Evolutionary conservation across 2,329 filamentous ascomycete genomes (phyloP).

Genomic region (Scleromitrula shiraiana): DNA sequence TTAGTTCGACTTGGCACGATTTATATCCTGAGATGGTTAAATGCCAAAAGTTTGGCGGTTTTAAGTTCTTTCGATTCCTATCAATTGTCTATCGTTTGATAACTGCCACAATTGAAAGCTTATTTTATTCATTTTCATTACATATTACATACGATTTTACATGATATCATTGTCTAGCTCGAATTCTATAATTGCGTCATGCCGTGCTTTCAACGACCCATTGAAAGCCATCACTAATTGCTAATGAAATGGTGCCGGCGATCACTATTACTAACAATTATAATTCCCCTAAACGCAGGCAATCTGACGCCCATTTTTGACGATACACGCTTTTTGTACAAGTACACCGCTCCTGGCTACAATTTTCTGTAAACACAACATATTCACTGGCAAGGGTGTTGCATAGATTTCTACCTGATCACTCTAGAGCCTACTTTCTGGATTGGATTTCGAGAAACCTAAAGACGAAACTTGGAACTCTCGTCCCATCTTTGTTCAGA

Average conservation of each 20-base stretch:
- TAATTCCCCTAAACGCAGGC: too few species aligned
- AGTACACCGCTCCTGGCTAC: conserved; percentile 1
- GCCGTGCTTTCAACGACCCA: neutral
- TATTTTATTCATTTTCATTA: neutral
- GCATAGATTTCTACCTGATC: neutral
- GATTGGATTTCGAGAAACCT: neutral
- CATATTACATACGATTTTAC: too few species aligned
- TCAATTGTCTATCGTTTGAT: neutral
- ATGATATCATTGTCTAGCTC: conserved; percentile 1
- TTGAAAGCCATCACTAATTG: too few species aligned
- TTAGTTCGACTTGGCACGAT: neutral
- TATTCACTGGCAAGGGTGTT: neutral
- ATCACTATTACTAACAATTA: conserved; percentile 3
- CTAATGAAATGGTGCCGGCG: neutral
- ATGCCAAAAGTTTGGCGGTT: neutral
- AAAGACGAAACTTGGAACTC: neutral
- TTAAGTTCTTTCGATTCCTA: neutral
- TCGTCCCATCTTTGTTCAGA: neutral
- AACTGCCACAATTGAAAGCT: too few species aligned
- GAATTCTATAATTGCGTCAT: neutral
- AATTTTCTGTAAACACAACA: neutral
- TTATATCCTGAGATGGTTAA: neutral
- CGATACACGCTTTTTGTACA: conserved; percentile 10
- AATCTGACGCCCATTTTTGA: conserved; percentile 10
- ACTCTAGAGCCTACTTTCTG: neutral